These are phyloP conservation scores for Xylaria intraflava DNA, from an alignment of 495 filamentous ascomycete genomes.

Conservation along the genomic window DNA sequence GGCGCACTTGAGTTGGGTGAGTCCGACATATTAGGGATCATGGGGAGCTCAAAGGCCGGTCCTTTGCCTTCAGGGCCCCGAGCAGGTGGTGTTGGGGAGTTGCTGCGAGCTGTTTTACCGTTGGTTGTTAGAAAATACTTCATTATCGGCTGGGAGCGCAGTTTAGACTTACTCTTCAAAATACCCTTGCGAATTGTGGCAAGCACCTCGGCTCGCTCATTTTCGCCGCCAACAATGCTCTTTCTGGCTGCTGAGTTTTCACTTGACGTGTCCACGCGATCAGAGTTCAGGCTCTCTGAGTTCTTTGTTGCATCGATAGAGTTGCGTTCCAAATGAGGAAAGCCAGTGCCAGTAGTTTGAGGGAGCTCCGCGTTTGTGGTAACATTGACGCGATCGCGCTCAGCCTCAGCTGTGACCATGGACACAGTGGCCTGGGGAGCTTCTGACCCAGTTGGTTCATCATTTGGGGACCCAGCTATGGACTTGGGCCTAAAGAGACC, in stretches of 20 bases:
- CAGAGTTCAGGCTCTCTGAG: constrained; percentile 30
- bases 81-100: constrained; percentile 60
- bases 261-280: constrained; percentile 48
- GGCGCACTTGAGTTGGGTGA: constrained; percentile 77
- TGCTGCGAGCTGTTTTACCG: constrained; percentile 36
- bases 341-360: constrained; percentile 68
- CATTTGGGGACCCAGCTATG: constrained; percentile 65
- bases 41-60: constrained; percentile 46
- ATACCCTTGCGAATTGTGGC: constrained; percentile 91
- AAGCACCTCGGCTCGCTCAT: constrained; percentile 83
- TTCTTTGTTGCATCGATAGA: constrained; percentile 56
- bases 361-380: constrained; percentile 65
- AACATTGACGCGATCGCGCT: constrained; percentile 76
- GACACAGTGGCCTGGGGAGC: constrained; percentile 74
- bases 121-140: constrained; percentile 20
- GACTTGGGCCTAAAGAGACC: constrained; percentile 95
- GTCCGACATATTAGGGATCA: constrained; percentile 56
- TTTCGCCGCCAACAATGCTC: constrained; percentile 87
- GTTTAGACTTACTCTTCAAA: constrained; percentile 69
- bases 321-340: constrained; percentile 79
- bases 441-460: constrained; percentile 59
- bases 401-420: constrained; percentile 92
- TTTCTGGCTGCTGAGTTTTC: constrained; percentile 61
- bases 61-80: constrained; percentile 47
- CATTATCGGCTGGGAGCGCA: background rate